Percentiles rank a stretch among this genome's conserved stretches.
These are phyloP conservation scores for Claviceps cyperi DNA, from an alignment of 2,329 filamentous ascomycete genomes.

Conservation along the genomic window DNA sequence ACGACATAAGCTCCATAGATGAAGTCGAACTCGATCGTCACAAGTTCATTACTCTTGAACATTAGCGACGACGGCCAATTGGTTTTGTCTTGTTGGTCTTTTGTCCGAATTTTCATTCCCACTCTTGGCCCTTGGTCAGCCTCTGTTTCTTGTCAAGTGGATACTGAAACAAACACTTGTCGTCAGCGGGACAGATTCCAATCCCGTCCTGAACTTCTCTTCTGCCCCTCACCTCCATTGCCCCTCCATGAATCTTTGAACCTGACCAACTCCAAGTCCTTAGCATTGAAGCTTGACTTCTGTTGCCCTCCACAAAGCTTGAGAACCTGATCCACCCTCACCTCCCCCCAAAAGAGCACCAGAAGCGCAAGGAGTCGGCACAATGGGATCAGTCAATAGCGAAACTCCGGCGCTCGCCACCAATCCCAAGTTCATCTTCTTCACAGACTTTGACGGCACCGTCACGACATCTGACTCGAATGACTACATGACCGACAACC, in stretches of 20 bases:
- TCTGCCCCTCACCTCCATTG: not conserved
- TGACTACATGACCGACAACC: conserved; percentile 71
- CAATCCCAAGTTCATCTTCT: conserved; percentile 87
- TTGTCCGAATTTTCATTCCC: not conserved
- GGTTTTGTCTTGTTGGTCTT: not conserved
- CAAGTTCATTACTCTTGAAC: not conserved
- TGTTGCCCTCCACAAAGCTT: too few species aligned
- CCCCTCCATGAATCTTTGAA: not conserved
- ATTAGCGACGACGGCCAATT: not conserved
- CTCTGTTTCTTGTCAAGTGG: not conserved
- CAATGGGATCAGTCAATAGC: conserved; percentile 27
- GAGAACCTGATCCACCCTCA: too few species aligned
- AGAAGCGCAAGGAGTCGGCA: conserved; percentile 7
- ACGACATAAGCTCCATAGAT: conserved; percentile 5
- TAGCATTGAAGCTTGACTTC: not conserved
- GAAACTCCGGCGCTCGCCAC: conserved; percentile 45
- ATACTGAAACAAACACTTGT: not conserved
- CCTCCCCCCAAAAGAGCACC: not conserved
- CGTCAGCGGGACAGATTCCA: not conserved
- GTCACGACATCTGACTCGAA: conserved; percentile 62
- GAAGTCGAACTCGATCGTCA: too few species aligned
- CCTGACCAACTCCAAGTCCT: not conserved
- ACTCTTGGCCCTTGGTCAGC: not conserved
- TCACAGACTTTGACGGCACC: conserved; percentile 96
- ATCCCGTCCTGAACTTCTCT: not conserved